Conservation (phyloP, 768 basidiomycete genomes). For the Termitomyces sp. region DNA sequence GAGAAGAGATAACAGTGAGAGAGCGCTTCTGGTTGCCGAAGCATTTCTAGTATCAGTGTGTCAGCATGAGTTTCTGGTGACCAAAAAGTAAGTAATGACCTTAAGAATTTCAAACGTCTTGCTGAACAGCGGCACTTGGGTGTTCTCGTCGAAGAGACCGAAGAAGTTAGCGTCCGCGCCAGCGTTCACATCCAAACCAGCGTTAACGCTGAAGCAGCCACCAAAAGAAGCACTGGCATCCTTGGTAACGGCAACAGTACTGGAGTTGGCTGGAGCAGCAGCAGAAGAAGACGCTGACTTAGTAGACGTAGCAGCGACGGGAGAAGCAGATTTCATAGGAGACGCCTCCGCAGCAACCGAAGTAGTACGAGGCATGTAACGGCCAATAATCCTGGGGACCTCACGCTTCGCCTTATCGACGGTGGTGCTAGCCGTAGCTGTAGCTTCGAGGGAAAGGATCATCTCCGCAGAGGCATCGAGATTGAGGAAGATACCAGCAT, state of each 20-base stretch:
- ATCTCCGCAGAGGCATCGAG: constrained; percentile 34
- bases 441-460: constrained; percentile 22
- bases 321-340: not conserved
- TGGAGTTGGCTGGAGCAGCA: constrained; percentile 1
- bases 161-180: constrained; percentile 29
- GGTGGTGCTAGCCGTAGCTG: constrained; percentile 8
- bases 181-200: constrained; percentile 25
- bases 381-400: not conserved
- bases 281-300: not conserved
- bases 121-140: constrained; percentile 23
- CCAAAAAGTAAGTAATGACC: constrained; percentile 14
- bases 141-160: constrained; percentile 23
- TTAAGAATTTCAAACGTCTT: constrained; percentile 30
- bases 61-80: not conserved
- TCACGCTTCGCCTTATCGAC: constrained; percentile 9
- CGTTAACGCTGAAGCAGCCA: constrained; percentile 30
- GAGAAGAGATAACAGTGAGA: constrained; percentile 1
- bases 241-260: not conserved
- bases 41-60: constrained; percentile 15
- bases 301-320: not conserved
- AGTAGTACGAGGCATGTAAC: constrained; percentile 1
- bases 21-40: constrained; percentile 18
- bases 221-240: constrained; percentile 20
- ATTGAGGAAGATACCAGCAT: constrained; percentile 38
- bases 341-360: not conserved